These are phyloP conservation scores for Trichomonas vaginalis DNA, from an alignment of 208 protist species.

Conservation along the genomic window DNA sequence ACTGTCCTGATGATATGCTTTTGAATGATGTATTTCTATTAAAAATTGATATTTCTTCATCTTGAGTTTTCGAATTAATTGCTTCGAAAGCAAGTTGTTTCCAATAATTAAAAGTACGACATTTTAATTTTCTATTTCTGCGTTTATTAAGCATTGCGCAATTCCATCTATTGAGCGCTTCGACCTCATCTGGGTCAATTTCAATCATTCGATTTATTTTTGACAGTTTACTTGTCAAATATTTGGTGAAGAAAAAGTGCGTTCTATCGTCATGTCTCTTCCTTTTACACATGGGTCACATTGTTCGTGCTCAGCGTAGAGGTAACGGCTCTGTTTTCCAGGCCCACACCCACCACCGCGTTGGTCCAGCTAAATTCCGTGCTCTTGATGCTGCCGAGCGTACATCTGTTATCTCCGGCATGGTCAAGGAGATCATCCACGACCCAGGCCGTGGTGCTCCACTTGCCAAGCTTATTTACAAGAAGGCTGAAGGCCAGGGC, in stretches of 20 bases:
- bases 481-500: constrained; percentile 45
- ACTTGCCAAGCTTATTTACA: constrained; percentile 85
- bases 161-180: neutral
- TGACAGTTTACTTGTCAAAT: too few relatives aligned
- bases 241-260: neutral
- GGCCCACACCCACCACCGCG: constrained; percentile 73
- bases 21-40: neutral
- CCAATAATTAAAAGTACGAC: neutral
- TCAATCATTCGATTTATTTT: too few relatives aligned
- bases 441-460: constrained; percentile 95
- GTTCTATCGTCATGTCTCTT: neutral
- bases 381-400: constrained; percentile 85
- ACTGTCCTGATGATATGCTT: neutral
- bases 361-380: constrained; percentile 77
- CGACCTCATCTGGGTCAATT: neutral
- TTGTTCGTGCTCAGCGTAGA: constrained; percentile 60
- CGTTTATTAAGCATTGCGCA: neutral
- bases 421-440: constrained; percentile 80
- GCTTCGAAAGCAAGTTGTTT: neutral
- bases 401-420: constrained; percentile 69
- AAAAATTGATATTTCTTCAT: neutral
- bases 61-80: neutral
- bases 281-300: constrained; percentile 25
- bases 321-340: constrained; percentile 64
- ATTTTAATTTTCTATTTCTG: neutral